These are phyloP conservation scores for Phytophthora niederhauseri DNA, from an alignment of 352 stramenopile genomes.

Conservation along the genomic window DNA sequence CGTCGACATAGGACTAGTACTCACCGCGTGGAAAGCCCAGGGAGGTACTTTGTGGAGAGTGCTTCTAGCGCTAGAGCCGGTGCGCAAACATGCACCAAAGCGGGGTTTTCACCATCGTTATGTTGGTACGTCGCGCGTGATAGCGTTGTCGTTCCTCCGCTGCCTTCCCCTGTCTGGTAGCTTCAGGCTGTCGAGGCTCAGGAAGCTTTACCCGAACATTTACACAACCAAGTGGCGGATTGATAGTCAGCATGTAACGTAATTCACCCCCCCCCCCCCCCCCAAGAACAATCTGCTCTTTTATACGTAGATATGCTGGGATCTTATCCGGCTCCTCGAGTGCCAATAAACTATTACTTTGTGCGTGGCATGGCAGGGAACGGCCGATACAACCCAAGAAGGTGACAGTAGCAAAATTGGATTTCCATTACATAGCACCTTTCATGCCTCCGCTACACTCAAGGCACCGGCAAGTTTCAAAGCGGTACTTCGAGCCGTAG, in stretches of 20 bases:
- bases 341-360: too few species aligned
- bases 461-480: background rate
- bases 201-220: conserved; percentile 11
- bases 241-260: background rate
- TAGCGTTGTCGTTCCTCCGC: background rate
- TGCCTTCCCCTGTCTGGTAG: conserved; percentile 13
- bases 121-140: conserved; percentile 17
- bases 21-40: conserved; percentile 34
- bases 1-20: conserved; percentile 24
- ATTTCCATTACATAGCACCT: too few species aligned
- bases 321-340: too few species aligned
- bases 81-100: background rate
- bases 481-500: background rate
- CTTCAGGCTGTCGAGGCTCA: background rate
- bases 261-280: background rate
- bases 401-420: too few species aligned
- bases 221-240: conserved; percentile 20
- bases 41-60: conserved; percentile 23
- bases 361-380: too few species aligned
- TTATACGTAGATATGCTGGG: too few species aligned
- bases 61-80: conserved; percentile 13
- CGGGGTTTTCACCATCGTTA: conserved; percentile 24
- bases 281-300: too few species aligned
- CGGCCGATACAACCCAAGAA: too few species aligned
- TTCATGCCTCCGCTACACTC: too few species aligned